Evolutionary conservation across 169 alveolate genomes (phyloP).

Genomic region (Eimeria praecox): DNA sequence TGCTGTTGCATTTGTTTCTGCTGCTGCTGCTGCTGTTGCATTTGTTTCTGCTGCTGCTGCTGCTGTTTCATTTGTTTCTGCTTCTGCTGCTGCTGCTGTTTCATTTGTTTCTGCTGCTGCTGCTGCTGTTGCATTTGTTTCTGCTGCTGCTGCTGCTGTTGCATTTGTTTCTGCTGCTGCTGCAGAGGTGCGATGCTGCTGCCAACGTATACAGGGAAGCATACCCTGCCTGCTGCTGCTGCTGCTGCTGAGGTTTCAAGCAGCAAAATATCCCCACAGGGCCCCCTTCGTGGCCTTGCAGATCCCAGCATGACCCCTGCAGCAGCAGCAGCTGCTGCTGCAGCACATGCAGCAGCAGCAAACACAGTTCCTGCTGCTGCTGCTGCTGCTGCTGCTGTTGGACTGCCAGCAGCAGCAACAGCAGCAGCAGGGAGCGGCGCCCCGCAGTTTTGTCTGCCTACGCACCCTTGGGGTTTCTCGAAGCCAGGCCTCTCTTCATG

Average conservation of each 20-base stretch:
- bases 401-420: background rate
- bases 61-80: background rate
- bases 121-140: background rate
- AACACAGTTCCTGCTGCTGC: conserved; percentile 7
- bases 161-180: background rate
- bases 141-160: conserved; percentile 6
- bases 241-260: background rate
- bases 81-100: too few species aligned
- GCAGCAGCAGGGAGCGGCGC: conserved; percentile 1
- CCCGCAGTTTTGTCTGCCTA: background rate
- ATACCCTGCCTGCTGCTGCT: background rate
- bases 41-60: conserved; percentile 10
- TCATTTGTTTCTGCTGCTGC: background rate
- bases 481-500: conserved; percentile 21
- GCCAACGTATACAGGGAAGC: background rate
- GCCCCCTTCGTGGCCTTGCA: background rate
- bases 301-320: background rate
- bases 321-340: conserved; percentile 48
- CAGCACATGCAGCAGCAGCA: conserved; percentile 55
- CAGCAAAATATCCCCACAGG: background rate
- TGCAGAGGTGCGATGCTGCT: conserved; percentile 54
- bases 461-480: background rate
- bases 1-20: conserved; percentile 7
- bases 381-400: background rate
- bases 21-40: conserved; percentile 42